These are phyloP conservation scores for Brassica incana DNA, from an alignment of 345 rosid genomes.

Conservation along the genomic window DNA sequence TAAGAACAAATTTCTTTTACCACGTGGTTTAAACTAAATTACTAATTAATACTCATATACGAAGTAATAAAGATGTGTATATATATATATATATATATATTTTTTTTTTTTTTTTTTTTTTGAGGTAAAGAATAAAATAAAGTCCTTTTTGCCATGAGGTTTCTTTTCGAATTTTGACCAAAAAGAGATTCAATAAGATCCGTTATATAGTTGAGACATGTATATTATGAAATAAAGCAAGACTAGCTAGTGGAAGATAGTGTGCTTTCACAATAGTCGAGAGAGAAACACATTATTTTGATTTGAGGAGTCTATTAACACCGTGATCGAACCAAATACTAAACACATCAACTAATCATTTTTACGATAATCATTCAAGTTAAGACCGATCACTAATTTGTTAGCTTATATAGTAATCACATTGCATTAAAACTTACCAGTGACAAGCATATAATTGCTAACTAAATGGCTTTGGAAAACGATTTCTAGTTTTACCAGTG, in stretches of 20 bases:
- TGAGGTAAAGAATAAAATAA: constrained; percentile 32
- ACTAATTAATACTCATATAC: constrained; percentile 13
- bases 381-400: not conserved
- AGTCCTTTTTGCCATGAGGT: constrained; percentile 36
- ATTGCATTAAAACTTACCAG: not conserved
- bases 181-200: constrained; percentile 39
- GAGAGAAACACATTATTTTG: constrained; percentile 23
- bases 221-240: constrained; percentile 31
- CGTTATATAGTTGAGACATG: constrained; percentile 29
- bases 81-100: constrained; percentile 5
- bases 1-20: constrained; percentile 7
- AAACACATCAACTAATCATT: not conserved
- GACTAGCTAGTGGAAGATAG: constrained; percentile 32
- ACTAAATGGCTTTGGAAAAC: not conserved
- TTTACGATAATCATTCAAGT: not conserved
- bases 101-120: not conserved
- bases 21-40: constrained; percentile 31
- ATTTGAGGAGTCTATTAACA: constrained; percentile 8
- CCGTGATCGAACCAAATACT: not conserved
- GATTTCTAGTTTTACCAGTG: not conserved
- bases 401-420: constrained; percentile 2
- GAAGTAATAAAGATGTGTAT: not conserved
- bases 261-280: constrained; percentile 40
- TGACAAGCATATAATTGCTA: not conserved
- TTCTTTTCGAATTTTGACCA: constrained; percentile 40